A percentile compares a stretch with the other conserved stretches of the same genome.
Evolutionary conservation across 371 early-diverging fungal genomes (phyloP).

Genomic region (Mucor plumbeus): DNA sequence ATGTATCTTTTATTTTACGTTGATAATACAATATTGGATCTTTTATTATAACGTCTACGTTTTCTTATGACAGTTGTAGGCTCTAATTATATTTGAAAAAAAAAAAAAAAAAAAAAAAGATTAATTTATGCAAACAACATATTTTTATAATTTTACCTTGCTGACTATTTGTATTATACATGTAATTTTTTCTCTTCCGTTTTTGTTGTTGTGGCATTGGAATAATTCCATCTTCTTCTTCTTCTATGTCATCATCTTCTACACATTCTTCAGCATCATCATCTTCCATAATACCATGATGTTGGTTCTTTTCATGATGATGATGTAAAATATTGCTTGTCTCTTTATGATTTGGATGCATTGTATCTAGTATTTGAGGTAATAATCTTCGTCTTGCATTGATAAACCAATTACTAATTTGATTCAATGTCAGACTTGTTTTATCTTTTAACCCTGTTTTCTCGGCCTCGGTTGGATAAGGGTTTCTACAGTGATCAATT

Average conservation of each 20-base stretch:
- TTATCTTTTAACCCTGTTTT: constrained; percentile 58
- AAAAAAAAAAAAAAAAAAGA: too few species aligned
- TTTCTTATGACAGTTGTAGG: constrained; percentile 17
- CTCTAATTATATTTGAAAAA: not conserved
- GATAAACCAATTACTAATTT: constrained; percentile 86
- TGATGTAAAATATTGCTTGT: not conserved
- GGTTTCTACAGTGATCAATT: constrained; percentile 67
- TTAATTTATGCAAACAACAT: not conserved
- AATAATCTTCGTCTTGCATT: constrained; percentile 71
- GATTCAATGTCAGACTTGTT: constrained; percentile 68
- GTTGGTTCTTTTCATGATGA: not conserved
- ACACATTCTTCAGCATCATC: not conserved
- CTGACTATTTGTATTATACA: not conserved
- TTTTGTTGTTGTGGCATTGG: constrained; percentile 11
- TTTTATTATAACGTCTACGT: constrained; percentile 21
- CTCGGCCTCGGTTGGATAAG: constrained; percentile 80
- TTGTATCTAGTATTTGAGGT: constrained; percentile 28
- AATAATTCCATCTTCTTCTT: not conserved
- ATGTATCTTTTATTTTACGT: not conserved
- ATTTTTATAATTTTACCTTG: not conserved
- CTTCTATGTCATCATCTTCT: not conserved
- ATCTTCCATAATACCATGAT: not conserved
- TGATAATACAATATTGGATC: not conserved
- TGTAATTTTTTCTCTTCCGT: not conserved
- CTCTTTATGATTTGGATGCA: not conserved